These are phyloP conservation scores for Brassica carinata DNA, from an alignment of 345 rosid genomes.

Conservation along the genomic window DNA sequence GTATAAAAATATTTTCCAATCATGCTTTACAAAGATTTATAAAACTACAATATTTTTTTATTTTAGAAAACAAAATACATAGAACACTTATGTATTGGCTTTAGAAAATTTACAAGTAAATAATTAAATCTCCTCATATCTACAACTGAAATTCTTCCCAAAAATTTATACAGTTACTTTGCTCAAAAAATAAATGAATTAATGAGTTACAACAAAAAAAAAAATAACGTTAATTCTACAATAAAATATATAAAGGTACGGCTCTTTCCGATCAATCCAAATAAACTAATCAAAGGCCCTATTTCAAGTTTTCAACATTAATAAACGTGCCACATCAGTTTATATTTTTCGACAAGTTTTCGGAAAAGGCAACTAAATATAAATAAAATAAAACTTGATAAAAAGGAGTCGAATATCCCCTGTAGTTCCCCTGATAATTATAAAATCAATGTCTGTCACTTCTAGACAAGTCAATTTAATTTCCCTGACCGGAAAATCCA, in stretches of 20 bases:
- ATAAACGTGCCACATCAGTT: too few relatives aligned
- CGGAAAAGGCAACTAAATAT: neutral
- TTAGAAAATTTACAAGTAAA: neutral
- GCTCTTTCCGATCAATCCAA: neutral
- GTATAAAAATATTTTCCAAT: too few relatives aligned
- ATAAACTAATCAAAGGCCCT: too few relatives aligned
- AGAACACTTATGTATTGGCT: neutral
- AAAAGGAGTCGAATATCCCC: constrained; percentile 18
- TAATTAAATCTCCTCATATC: neutral
- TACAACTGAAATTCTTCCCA: neutral
- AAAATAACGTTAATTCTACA: neutral
- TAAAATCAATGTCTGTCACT: neutral
- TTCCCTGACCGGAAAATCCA: neutral
- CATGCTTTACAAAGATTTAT: neutral
- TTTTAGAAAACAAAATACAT: neutral
- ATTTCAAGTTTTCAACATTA: neutral
- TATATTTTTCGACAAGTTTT: too few relatives aligned
- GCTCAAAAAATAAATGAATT: too few relatives aligned
- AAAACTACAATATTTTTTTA: neutral
- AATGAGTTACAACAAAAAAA: too few relatives aligned
- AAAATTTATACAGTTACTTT: neutral
- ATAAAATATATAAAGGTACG: neutral
- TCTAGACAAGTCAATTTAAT: neutral
- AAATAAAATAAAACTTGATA: neutral
- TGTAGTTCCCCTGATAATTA: neutral